A percentile compares a stretch with the other conserved stretches of the same genome.
phyloP scores from a whole-genome alignment of 73 alveolate species.

The Symbiodinium natans region DNA sequence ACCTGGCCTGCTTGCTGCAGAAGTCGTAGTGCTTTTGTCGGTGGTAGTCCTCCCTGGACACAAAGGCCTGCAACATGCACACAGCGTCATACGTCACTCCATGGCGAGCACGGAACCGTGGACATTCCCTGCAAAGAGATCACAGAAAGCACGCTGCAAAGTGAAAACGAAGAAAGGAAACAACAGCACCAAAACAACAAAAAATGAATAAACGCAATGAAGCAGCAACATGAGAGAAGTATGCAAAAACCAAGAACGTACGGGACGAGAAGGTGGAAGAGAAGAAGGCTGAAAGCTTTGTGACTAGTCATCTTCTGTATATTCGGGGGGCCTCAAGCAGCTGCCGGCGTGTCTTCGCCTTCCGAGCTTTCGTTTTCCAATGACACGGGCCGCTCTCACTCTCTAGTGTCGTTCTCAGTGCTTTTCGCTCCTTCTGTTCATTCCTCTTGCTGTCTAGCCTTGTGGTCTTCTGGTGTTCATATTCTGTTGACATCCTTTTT shows the following conservation, averaged over 20 bases:
- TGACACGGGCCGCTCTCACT: too few relatives aligned
- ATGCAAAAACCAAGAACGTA: too few relatives aligned
- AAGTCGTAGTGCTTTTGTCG: constrained; percentile 55
- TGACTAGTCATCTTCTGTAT: background rate
- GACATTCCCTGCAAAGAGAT: too few relatives aligned
- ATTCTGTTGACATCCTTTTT: background rate
- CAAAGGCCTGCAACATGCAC: constrained; percentile 34
- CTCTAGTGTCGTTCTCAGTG: background rate
- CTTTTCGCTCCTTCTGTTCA: background rate
- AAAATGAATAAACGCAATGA: too few relatives aligned
- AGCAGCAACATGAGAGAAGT: too few relatives aligned
- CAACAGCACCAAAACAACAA: too few relatives aligned
- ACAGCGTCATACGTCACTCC: too few relatives aligned
- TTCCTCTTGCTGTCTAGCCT: background rate
- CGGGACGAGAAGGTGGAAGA: too few relatives aligned
- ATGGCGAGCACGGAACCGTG: too few relatives aligned
- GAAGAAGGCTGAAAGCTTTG: background rate
- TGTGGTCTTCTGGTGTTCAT: background rate
- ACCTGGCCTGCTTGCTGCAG: constrained; percentile 49
- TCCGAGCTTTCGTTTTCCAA: too few relatives aligned
- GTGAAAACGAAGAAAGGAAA: background rate
- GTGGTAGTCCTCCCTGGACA: constrained; percentile 33
- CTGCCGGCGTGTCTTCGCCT: constrained; percentile 18
- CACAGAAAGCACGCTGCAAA: background rate
- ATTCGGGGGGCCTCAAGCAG: background rate